Conservation (phyloP, 2,329 filamentous ascomycete genomes). For the Dryadomyces sulphureus region DNA sequence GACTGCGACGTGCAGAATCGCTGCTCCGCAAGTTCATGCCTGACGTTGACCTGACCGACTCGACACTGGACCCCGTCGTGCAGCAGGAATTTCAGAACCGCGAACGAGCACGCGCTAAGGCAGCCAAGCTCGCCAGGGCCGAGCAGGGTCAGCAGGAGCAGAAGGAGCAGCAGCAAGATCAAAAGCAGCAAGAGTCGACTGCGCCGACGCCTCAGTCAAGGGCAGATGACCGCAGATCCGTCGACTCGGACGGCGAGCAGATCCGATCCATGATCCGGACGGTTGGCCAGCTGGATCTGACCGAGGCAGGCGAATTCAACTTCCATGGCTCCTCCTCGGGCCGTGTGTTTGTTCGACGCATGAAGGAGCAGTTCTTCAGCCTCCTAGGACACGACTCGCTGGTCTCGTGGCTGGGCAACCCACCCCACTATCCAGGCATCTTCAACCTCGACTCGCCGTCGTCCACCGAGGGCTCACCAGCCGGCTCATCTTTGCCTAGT, state of each 20-base stretch:
- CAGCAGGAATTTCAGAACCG: conserved; percentile 51
- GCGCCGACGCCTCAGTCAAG: not conserved
- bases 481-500: conserved; percentile 35
- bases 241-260: conserved; percentile 4
- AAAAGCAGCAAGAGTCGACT: not conserved
- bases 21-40: conserved; percentile 68
- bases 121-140: conserved; percentile 19
- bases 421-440: conserved; percentile 32
- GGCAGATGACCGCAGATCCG: not conserved
- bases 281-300: conserved; percentile 78
- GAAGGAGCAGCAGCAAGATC: not conserved
- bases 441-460: conserved; percentile 55
- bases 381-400: conserved; percentile 52
- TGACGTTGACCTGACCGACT: conserved; percentile 72
- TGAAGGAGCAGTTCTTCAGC: conserved; percentile 77
- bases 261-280: conserved; percentile 91
- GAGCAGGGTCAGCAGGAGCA: conserved; percentile 1
- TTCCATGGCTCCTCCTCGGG: conserved; percentile 92
- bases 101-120: conserved; percentile 33
- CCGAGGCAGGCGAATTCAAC: conserved; percentile 85
- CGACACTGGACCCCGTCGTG: conserved; percentile 62
- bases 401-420: conserved; percentile 40
- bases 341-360: conserved; percentile 69
- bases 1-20: conserved; percentile 69
- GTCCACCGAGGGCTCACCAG: conserved; percentile 48